phyloP scores from a whole-genome alignment of 768 basidiomycete species.

The Pleurotus salmoneostramineus region DNA sequence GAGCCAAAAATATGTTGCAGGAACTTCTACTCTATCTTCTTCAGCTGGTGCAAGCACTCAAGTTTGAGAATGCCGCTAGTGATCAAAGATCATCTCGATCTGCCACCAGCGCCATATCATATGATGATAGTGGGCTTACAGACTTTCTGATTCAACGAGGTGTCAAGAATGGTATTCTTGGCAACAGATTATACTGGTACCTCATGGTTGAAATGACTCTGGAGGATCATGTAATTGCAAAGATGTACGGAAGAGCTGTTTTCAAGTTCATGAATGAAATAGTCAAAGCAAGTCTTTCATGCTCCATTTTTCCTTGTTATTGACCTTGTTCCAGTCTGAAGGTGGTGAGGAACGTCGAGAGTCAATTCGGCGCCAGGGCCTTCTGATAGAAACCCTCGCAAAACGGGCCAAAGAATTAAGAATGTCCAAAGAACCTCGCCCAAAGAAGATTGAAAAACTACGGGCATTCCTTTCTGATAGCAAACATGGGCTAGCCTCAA shows the following conservation, averaged over 20 bases:
- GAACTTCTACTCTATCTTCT: constrained; percentile 90
- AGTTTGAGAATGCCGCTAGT: constrained; percentile 84
- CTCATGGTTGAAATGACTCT: constrained; percentile 93
- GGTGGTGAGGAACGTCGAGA: constrained; percentile 82
- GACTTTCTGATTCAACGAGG: constrained; percentile 89
- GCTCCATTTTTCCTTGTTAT: neutral
- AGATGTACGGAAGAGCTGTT: constrained; percentile 91
- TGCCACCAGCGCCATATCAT: constrained; percentile 69
- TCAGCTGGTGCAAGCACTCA: constrained; percentile 96
- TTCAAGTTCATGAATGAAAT: constrained; percentile 89
- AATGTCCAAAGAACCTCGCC: constrained; percentile 86
- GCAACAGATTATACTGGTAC: constrained; percentile 96
- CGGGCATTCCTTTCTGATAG: constrained; percentile 81
- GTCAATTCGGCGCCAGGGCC: constrained; percentile 86
- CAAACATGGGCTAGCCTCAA: constrained; percentile 77
- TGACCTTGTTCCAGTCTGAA: constrained; percentile 42
- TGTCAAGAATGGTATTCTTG: constrained; percentile 77
- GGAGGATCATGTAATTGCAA: constrained; percentile 81
- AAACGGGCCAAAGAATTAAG: constrained; percentile 85
- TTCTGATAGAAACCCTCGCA: constrained; percentile 82
- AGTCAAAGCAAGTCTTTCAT: constrained; percentile 55
- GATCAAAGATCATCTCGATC: constrained; percentile 76
- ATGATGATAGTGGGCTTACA: constrained; percentile 89
- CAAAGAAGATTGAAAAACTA: constrained; percentile 97
- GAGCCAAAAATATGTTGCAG: constrained; percentile 34